phyloP scores from a whole-genome alignment of 208 protist genomes.

The Trypanosoma melophagium region DNA sequence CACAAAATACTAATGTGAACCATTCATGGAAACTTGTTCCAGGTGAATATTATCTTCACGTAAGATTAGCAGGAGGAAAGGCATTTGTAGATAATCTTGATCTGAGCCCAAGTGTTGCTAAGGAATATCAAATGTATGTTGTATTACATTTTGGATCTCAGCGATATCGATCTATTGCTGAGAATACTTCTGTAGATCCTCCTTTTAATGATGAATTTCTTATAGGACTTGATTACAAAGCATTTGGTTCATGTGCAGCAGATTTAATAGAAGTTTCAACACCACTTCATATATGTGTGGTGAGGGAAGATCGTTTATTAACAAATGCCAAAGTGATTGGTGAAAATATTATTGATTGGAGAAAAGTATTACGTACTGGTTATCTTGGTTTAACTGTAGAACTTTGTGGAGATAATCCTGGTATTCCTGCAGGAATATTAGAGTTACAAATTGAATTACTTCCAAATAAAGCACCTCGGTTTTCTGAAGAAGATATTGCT shows the following conservation, averaged over 20 bases:
- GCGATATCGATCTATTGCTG: conserved; percentile 54
- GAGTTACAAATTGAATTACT: conserved; percentile 90
- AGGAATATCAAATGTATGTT: conserved; percentile 59
- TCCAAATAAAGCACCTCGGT: conserved; percentile 44
- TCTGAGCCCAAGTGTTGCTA: conserved; percentile 27
- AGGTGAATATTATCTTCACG: conserved; percentile 74
- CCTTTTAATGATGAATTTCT: conserved; percentile 89
- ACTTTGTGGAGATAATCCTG: conserved; percentile 81
- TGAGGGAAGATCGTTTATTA: conserved; percentile 59
- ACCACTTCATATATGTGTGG: conserved; percentile 84
- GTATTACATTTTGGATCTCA: conserved; percentile 88
- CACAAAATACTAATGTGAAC: neutral
- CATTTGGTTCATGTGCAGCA: conserved; percentile 52
- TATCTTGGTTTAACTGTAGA: conserved; percentile 89
- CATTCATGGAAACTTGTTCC: conserved; percentile 28
- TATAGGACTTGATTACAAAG: conserved; percentile 74
- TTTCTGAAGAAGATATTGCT: conserved; percentile 80
- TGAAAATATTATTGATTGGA: conserved; percentile 91
- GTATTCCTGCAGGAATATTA: conserved; percentile 88
- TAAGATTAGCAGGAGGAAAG: conserved; percentile 72
- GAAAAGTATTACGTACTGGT: conserved; percentile 85
- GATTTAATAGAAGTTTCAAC: conserved; percentile 82
- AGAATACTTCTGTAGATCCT: conserved; percentile 58
- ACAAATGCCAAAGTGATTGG: conserved; percentile 73
- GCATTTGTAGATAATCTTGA: conserved; percentile 93